Percentiles rank a stretch among this genome's conserved stretches.
phyloP scores from a whole-genome alignment of 768 basidiomycete species.

The Mycena maculata region DNA sequence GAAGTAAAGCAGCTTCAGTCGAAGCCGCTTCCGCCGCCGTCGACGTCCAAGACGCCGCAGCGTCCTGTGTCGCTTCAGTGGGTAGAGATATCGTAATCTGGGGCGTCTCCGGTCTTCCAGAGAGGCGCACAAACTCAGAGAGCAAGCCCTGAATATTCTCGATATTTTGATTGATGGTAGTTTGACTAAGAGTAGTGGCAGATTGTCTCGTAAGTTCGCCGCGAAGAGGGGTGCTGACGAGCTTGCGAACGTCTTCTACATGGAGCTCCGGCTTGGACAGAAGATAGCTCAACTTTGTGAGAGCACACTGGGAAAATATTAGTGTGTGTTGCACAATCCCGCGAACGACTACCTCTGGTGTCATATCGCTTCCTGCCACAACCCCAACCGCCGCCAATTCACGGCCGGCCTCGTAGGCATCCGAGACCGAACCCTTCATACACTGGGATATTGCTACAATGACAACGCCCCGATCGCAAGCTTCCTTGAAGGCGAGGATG shows the following conservation, averaged over 20 bases:
- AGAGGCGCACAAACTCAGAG: conserved; percentile 75
- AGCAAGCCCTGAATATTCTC: conserved; percentile 75
- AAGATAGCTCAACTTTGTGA: conserved; percentile 91
- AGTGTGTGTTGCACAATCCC: background rate
- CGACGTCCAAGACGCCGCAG: conserved; percentile 78
- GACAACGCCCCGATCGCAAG: conserved; percentile 85
- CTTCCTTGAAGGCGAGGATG: conserved; percentile 79
- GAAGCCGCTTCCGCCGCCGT: conserved; percentile 81
- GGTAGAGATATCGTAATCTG: conserved; percentile 54
- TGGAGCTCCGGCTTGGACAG: conserved; percentile 87
- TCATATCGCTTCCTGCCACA: conserved; percentile 92
- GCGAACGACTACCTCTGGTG: conserved; percentile 76
- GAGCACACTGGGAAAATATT: conserved; percentile 73
- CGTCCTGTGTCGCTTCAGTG: conserved; percentile 53
- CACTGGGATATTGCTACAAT: conserved; percentile 95
- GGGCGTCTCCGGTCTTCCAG: conserved; percentile 51
- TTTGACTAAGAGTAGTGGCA: conserved; percentile 56
- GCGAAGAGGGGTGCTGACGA: conserved; percentile 83
- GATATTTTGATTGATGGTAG: conserved; percentile 59
- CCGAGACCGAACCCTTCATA: conserved; percentile 85
- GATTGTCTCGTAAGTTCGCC: conserved; percentile 83
- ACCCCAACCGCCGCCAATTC: conserved; percentile 79
- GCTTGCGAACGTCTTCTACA: conserved; percentile 72
- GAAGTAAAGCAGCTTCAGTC: conserved; percentile 77
- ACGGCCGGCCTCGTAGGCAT: conserved; percentile 85